Base-by-base conservation (phyloP, 306 rosid genomes). In the Gynostemma pentaphyllum region DNA sequence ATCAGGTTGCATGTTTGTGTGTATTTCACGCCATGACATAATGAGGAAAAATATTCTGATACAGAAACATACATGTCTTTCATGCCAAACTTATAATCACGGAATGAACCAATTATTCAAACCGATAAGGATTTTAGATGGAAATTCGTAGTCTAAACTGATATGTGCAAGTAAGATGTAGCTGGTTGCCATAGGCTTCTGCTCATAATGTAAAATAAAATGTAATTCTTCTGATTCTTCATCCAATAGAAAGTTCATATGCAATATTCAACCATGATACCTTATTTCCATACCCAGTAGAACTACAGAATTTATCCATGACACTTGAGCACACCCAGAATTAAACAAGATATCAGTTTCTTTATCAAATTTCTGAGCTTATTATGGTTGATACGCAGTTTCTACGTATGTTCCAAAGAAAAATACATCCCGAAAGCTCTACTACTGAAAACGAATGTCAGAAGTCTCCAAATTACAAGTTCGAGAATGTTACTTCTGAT, bases 391-490 rank as follows among this genome's bases (percentile, higher is more conserved):
- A 32, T 69, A 70, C 73, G 81, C 92, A 88, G 96, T 83, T 84
- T 68, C 74, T 86, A 36, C 83, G 75, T 42, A 73, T 75, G 71
- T 76, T 92, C 65, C 83, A 88, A 62, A 84, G 76, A 74, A 88
- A 80, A 85, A 71, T 86, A 48, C 79, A 88, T 72, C 95, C 94
- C 15, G 95, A 84, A 70, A 76, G 69, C 75, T 70, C 75, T 56
- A 44, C 55, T 42, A 70, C 69, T 54, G 78, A 49, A 64, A 78
- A 73, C 54, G 78, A 75, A 27, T 49, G 32, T 24, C 45, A 9
- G 5, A 69, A 66, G 67, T 64, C 85, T 47, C 72, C 60, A 61
- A 81, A 79, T 55, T 69, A 54, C 61, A 70, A 68, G 70, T 49
- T 52, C 37, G 70, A 76, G 72, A 72, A 70, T 64, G 70, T 42